phyloP scores from a whole-genome alignment of 164 flowering plant genomes.

The Cinnamomum micranthum region DNA sequence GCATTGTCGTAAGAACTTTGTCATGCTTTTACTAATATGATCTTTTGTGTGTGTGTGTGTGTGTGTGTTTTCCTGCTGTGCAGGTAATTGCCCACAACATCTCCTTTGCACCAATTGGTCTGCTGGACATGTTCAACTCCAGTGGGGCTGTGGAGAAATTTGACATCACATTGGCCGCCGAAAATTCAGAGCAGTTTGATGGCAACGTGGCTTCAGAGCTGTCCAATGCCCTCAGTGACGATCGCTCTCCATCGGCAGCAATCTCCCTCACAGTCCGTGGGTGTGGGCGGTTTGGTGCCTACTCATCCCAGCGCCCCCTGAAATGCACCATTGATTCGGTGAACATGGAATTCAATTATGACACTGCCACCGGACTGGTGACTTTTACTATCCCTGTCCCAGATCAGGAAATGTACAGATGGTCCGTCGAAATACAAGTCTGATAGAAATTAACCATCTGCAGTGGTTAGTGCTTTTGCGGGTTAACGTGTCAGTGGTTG shows the following conservation, averaged over 20 bases:
- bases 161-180: constrained; percentile 32
- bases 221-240: constrained; percentile 26
- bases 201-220: constrained; percentile 43
- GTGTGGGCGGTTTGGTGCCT: constrained; percentile 76
- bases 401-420: constrained; percentile 40
- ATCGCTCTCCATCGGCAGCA: constrained; percentile 45
- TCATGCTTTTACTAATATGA: background rate
- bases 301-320: constrained; percentile 71
- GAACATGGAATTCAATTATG: constrained; percentile 47
- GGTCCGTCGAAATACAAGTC: constrained; percentile 48
- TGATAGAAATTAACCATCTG: constrained; percentile 15
- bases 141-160: constrained; percentile 72
- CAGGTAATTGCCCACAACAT: constrained; percentile 63
- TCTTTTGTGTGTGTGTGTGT: too few species aligned
- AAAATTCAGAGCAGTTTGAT: constrained; percentile 36
- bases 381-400: constrained; percentile 51
- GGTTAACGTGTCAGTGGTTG: background rate
- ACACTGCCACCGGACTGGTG: constrained; percentile 50
- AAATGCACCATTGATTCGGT: constrained; percentile 45
- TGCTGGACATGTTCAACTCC: constrained; percentile 86
- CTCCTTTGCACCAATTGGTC: constrained; percentile 82
- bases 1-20: too few species aligned
- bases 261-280: constrained; percentile 60
- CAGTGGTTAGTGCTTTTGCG: background rate
- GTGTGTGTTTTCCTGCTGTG: background rate